Conservation (phyloP, 768 basidiomycete genomes). For the Auricularia heimuer region DNA sequence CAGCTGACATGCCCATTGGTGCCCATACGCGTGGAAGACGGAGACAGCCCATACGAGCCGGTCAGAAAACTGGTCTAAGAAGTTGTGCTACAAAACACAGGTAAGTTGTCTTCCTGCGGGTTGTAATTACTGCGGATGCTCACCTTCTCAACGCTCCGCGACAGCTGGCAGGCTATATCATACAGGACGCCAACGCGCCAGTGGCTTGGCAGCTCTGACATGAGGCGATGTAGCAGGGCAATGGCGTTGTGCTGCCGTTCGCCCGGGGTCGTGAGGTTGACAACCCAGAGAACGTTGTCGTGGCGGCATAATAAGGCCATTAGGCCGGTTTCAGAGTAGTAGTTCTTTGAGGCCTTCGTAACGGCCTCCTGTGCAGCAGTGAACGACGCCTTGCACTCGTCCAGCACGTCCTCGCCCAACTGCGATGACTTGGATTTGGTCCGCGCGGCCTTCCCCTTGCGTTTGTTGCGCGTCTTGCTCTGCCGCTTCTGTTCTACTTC, state of each 20-base stretch:
- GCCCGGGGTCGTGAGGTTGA: conserved; percentile 31
- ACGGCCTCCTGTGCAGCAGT: conserved; percentile 2
- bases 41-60: conserved; percentile 23
- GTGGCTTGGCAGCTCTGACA: conserved; percentile 22
- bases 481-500: background rate
- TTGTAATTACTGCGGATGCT: too few species aligned
- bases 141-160: too few species aligned
- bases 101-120: too few species aligned
- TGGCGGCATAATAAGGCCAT: conserved; percentile 13
- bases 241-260: conserved; percentile 31
- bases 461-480: background rate
- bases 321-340: conserved; percentile 9
- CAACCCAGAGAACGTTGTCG: conserved; percentile 20
- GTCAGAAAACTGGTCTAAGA: conserved; percentile 2
- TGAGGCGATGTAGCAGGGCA: conserved; percentile 23
- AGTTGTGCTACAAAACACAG: too few species aligned
- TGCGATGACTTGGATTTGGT: background rate
- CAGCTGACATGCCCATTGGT: too few species aligned
- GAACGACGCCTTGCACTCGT: conserved; percentile 23
- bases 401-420: conserved; percentile 14
- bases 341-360: conserved; percentile 14
- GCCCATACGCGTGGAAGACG: conserved; percentile 22
- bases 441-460: too few species aligned
- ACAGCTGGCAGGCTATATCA: background rate
- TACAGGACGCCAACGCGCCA: conserved; percentile 21